Percentiles rank a stretch among this genome's conserved stretches.
Conservation (phyloP, 352 stramenopile genomes). For the Pythium aristosporum region DNA sequence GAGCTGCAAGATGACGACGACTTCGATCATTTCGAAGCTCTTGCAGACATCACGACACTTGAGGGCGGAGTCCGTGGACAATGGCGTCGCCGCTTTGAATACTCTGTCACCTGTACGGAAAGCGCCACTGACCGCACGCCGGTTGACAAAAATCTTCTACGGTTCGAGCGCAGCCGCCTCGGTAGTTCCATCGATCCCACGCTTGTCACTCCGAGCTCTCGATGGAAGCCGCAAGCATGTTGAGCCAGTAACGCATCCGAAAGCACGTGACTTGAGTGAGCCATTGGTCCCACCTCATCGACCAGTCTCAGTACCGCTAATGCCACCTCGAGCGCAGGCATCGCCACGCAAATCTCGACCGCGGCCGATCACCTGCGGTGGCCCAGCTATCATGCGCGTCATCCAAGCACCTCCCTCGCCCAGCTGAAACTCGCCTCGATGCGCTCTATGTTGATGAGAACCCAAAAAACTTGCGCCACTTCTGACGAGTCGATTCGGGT, state of each 20-base stretch:
- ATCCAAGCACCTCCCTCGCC: conserved; percentile 31
- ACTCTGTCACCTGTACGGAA: not conserved
- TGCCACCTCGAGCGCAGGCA: not conserved
- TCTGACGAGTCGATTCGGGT: not conserved
- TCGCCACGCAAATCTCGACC: conserved; percentile 11
- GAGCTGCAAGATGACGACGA: conserved; percentile 63
- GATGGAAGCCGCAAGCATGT: not conserved
- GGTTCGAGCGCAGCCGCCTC: conserved; percentile 6
- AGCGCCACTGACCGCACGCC: not conserved
- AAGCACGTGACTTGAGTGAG: not conserved
- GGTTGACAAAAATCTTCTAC: conserved; percentile 22
- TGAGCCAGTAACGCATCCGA: not conserved
- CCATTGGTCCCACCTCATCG: conserved; percentile 10
- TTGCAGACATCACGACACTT: conserved; percentile 43
- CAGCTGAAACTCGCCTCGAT: not conserved
- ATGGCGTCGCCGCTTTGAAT: not conserved
- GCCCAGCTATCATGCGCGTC: conserved; percentile 40
- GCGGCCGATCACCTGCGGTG: conserved; percentile 44
- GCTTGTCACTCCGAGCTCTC: not conserved
- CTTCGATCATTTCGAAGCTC: conserved; percentile 58
- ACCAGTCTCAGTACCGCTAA: not conserved
- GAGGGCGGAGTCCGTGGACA: not conserved
- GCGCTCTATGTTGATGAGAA: conserved; percentile 11
- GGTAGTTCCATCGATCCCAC: conserved; percentile 7
- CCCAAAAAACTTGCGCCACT: conserved; percentile 18